Evolutionary conservation across 176 grass and related monocot genomes (phyloP).

Genomic region (Melocanna baccifera): DNA sequence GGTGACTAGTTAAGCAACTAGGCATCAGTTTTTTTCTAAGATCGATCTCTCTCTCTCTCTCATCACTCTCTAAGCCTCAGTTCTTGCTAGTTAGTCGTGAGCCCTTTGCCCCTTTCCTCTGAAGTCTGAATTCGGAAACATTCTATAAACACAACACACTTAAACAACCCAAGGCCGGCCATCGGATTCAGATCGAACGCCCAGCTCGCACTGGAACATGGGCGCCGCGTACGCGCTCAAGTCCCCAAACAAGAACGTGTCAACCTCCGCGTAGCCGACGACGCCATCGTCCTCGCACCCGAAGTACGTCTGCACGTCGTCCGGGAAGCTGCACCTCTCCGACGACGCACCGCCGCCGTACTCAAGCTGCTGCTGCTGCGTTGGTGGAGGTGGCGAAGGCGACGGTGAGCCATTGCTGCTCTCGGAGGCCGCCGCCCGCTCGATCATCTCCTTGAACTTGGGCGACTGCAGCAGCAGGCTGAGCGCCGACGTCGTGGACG

Average conservation of each 20-base stretch:
- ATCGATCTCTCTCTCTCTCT: neutral
- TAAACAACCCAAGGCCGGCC: neutral
- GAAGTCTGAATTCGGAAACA: neutral
- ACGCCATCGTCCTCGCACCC: conserved; percentile 15
- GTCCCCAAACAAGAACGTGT: conserved; percentile 59
- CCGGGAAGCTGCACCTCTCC: conserved; percentile 50
- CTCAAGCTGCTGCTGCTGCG: neutral
- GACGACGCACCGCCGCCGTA: neutral
- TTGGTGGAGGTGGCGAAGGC: neutral
- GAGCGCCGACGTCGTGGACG: neutral
- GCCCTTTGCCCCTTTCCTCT: neutral
- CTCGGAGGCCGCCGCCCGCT: neutral
- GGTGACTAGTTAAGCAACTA: no score
- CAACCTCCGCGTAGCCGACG: conserved; percentile 26
- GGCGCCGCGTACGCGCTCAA: conserved; percentile 46
- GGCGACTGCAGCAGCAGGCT: conserved; percentile 34
- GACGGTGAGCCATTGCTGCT: neutral
- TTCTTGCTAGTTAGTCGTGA: neutral
- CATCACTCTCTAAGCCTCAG: neutral
- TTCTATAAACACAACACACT: neutral
- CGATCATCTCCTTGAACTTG: conserved; percentile 56
- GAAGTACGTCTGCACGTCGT: conserved; percentile 73
- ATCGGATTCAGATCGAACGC: conserved; percentile 21
- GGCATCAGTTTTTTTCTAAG: no score
- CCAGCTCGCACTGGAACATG: conserved; percentile 53